Evolutionary conservation across 2,329 filamentous ascomycete genomes (phyloP).

Genomic region (Lasiodiplodia citricola): DNA sequence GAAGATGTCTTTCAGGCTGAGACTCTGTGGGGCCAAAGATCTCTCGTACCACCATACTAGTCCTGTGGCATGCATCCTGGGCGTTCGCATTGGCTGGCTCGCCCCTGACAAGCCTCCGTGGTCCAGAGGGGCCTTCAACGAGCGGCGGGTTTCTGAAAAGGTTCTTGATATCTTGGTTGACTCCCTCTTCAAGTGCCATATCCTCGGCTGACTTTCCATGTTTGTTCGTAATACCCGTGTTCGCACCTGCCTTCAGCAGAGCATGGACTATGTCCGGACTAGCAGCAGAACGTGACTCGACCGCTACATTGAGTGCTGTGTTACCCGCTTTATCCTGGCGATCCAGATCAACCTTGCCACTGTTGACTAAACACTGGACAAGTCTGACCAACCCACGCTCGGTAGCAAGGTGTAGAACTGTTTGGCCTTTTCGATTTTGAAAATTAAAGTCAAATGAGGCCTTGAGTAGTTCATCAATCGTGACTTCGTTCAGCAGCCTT

Average conservation of each 20-base stretch:
- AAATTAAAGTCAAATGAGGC: not conserved
- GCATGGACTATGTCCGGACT: not conserved
- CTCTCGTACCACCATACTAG: not conserved
- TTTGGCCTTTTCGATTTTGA: not conserved
- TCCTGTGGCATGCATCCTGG: not conserved
- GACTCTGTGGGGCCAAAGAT: not conserved
- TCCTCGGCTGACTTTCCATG: not conserved
- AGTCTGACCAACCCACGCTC: not conserved
- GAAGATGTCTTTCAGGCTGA: not conserved
- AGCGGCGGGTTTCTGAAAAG: not conserved
- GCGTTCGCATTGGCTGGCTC: not conserved
- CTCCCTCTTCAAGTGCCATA: not conserved
- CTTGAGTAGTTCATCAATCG: not conserved
- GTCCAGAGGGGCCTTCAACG: conserved; percentile 1
- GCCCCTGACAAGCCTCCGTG: not conserved
- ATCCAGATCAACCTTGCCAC: conserved; percentile 11
- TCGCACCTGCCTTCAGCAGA: not conserved
- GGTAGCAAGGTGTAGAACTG: not conserved
- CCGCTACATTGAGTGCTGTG: not conserved
- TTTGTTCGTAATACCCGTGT: not conserved
- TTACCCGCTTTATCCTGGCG: not conserved
- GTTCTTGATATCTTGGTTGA: not conserved
- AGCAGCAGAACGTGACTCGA: not conserved
- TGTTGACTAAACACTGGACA: not conserved
- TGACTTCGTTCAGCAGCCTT: not conserved